These are phyloP conservation scores for Knufia petricola DNA, from an alignment of 2,329 filamentous ascomycete genomes.

Conservation along the genomic window DNA sequence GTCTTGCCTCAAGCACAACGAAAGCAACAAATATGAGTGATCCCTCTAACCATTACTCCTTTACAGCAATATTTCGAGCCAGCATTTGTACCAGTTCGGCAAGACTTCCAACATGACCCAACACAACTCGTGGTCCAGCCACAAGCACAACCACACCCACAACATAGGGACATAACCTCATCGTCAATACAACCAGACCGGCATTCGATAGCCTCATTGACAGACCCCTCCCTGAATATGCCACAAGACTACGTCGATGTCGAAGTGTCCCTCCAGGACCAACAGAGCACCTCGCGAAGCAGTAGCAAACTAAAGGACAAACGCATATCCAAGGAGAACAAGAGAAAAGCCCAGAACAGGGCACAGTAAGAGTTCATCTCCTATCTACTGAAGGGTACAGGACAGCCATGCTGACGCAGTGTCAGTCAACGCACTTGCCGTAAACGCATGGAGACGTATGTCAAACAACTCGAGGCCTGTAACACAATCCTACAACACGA, in stretches of 20 bases:
- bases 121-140: constrained; percentile 26
- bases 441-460: constrained; percentile 88
- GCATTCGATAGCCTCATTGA: background rate
- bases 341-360: constrained; percentile 62
- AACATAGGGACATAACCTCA: constrained; percentile 26
- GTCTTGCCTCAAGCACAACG: constrained; percentile 10
- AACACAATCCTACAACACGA: constrained; percentile 66
- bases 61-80: constrained; percentile 27
- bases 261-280: constrained; percentile 21
- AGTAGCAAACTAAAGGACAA: constrained; percentile 49
- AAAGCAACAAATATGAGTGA: too few species aligned
- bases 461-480: constrained; percentile 85
- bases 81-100: constrained; percentile 31
- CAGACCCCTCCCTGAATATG: background rate
- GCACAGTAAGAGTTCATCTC: constrained; percentile 49
- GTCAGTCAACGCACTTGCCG: constrained; percentile 85
- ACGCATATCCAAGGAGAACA: constrained; percentile 45
- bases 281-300: constrained; percentile 27
- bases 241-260: background rate
- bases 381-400: background rate
- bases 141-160: constrained; percentile 14
- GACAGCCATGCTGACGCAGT: constrained; percentile 3
- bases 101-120: constrained; percentile 30
- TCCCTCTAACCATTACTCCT: constrained; percentile 18
- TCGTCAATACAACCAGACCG: constrained; percentile 1